Conservation (phyloP, 345 rosid species). For the Triadica sebifera region DNA sequence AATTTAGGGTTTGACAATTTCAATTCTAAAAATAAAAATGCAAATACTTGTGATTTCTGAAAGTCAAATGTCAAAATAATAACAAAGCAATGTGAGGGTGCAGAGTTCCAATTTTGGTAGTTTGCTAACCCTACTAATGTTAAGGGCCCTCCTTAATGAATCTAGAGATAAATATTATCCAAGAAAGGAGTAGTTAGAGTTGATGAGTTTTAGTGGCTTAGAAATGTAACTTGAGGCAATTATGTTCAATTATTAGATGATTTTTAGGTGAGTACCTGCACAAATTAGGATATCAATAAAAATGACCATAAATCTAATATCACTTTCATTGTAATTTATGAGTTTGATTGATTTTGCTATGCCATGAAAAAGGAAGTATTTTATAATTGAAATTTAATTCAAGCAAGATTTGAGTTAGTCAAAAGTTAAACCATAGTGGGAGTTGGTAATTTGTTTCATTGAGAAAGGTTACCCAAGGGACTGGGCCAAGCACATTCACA, state of each 20-base stretch:
- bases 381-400: conserved; percentile 2
- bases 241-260: neutral
- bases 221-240: neutral
- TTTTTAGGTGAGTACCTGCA: conserved; percentile 4
- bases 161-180: neutral
- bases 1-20: too few species aligned
- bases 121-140: neutral
- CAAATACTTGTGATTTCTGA: too few species aligned
- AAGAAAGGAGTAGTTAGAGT: neutral
- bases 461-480: neutral
- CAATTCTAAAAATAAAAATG: too few species aligned
- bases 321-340: neutral
- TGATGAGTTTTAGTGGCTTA: neutral
- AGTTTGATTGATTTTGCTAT: neutral
- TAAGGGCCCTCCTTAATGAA: neutral
- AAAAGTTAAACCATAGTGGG: conserved; percentile 33
- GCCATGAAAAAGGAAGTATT: neutral
- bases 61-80: neutral
- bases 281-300: neutral
- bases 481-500: conserved; percentile 11
- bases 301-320: neutral
- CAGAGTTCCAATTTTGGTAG: neutral
- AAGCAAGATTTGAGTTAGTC: conserved; percentile 17
- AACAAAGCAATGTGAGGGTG: neutral
- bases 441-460: conserved; percentile 24